A percentile compares a stretch with the other conserved stretches of the same genome.
Conservation (phyloP, 2,329 filamentous ascomycete genomes). For the Trichoderma pleuroti region DNA sequence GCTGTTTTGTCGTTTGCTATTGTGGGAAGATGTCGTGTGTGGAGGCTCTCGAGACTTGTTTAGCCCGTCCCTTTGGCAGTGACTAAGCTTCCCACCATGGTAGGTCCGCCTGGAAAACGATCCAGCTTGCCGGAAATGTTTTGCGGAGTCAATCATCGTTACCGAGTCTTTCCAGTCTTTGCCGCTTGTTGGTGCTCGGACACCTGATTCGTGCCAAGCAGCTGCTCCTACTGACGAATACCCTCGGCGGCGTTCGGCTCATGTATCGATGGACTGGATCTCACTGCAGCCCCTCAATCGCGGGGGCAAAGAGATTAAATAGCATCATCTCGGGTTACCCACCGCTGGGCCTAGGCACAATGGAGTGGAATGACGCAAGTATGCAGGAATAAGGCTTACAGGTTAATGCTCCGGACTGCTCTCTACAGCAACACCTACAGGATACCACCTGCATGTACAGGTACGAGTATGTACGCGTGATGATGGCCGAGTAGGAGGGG, state of each 20-base stretch:
- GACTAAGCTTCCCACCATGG: background rate
- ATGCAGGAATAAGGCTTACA: constrained; percentile 5
- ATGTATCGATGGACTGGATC: background rate
- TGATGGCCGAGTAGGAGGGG: background rate
- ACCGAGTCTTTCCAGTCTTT: background rate
- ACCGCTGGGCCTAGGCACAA: background rate
- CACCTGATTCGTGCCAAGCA: background rate
- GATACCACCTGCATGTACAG: background rate
- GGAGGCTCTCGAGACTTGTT: constrained; percentile 1
- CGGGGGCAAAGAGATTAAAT: constrained; percentile 2
- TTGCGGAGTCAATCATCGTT: background rate
- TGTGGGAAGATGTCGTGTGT: background rate
- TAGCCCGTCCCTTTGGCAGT: background rate
- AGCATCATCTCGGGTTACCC: background rate
- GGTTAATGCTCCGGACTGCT: background rate
- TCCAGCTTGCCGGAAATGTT: background rate
- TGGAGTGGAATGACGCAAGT: constrained; percentile 10
- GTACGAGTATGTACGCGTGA: background rate
- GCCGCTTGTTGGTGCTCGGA: background rate
- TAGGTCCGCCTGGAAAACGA: background rate
- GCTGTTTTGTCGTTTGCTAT: background rate
- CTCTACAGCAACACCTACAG: background rate
- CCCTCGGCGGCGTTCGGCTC: background rate
- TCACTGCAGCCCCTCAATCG: background rate
- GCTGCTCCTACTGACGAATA: background rate